These are phyloP conservation scores for Casuarina cunninghamiana DNA, from an alignment of 306 rosid genomes.

Conservation along the genomic window DNA sequence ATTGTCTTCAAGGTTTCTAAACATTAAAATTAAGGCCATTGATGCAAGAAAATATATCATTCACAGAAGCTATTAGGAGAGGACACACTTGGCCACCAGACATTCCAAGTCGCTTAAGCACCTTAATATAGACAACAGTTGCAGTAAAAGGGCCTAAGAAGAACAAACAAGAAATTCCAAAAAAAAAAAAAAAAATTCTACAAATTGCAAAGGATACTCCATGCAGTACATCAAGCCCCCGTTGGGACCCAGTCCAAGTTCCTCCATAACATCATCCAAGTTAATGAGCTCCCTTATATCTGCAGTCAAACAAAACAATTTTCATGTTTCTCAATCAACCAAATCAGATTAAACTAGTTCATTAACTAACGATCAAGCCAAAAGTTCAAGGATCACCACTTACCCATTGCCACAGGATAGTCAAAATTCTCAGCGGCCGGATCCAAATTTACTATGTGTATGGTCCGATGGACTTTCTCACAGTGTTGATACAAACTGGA, in stretches of 20 bases:
- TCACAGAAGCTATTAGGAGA: neutral
- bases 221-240: conserved; percentile 95
- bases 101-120: neutral
- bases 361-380: conserved; percentile 5
- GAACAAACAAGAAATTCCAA: neutral
- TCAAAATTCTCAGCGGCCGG: conserved; percentile 97
- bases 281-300: conserved; percentile 91
- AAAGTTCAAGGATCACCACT: neutral
- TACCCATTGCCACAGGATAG: conserved; percentile 93
- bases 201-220: conserved; percentile 82
- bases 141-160: neutral
- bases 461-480: conserved; percentile 42
- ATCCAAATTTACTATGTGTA: conserved; percentile 75
- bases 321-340: neutral
- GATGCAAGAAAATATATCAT: conserved; percentile 5
- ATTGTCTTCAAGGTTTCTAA: conserved; percentile 86
- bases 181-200: neutral
- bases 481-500: conserved; percentile 75
- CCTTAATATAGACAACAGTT: neutral
- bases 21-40: conserved; percentile 47
- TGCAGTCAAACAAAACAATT: conserved; percentile 33
- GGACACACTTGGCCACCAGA: neutral
- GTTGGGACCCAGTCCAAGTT: conserved; percentile 91
- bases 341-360: neutral
- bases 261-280: conserved; percentile 97